phyloP scores from a whole-genome alignment of 169 alveolate species.

The Cryptosporidium canis region DNA sequence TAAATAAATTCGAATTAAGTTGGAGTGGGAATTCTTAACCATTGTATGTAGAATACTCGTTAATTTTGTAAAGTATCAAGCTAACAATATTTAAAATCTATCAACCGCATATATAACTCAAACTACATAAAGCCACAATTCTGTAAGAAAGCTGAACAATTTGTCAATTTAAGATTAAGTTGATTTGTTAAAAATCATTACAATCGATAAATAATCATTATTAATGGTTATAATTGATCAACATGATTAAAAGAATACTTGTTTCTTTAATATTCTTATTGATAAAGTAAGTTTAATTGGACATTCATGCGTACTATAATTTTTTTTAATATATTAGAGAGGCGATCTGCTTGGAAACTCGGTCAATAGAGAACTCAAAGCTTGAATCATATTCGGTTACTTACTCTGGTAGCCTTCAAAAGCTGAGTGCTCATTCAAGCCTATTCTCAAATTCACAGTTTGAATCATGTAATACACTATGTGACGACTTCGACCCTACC shows the following conservation, averaged over 20 bases:
- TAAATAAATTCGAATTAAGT: neutral
- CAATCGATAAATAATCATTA: neutral
- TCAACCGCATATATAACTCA: neutral
- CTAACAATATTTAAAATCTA: neutral
- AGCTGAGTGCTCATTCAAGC: constrained; percentile 19
- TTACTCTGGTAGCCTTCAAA: constrained; percentile 27
- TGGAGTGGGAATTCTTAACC: neutral
- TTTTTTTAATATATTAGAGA: neutral
- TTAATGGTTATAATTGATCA: neutral
- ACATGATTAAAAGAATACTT: neutral
- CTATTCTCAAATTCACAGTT: constrained; percentile 1
- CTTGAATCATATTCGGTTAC: constrained; percentile 18
- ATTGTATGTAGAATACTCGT: neutral
- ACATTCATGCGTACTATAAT: neutral
- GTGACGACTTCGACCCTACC: constrained; percentile 66
- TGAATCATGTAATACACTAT: constrained; percentile 56
- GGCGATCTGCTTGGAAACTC: neutral
- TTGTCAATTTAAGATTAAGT: neutral
- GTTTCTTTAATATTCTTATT: neutral
- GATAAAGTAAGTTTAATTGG: neutral
- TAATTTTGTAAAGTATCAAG: neutral
- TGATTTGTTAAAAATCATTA: neutral
- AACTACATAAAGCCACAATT: neutral
- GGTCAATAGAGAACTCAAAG: constrained; percentile 3
- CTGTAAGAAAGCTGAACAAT: neutral